Evolutionary conservation across 169 alveolate species (phyloP).

Genomic region (Besnoitia besnoiti): DNA sequence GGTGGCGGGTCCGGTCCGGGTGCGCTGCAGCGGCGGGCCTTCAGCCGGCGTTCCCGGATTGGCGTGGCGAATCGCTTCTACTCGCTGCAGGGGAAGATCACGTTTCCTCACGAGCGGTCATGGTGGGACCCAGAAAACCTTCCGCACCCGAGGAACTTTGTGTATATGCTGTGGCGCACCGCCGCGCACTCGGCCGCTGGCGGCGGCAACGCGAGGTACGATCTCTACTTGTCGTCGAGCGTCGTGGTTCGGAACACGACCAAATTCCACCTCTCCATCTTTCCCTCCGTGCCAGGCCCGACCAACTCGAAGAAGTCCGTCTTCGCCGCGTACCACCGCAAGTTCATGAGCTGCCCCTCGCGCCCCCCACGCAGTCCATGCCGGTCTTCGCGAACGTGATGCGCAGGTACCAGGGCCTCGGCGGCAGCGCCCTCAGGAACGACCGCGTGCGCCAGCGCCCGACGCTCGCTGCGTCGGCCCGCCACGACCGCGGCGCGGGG

Average conservation of each 20-base stretch:
- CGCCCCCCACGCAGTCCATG: constrained; percentile 40
- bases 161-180: constrained; percentile 49
- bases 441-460: not conserved
- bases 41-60: not conserved
- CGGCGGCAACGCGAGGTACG: constrained; percentile 42
- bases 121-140: constrained; percentile 46
- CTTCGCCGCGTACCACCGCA: constrained; percentile 43
- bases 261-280: constrained; percentile 1
- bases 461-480: not conserved
- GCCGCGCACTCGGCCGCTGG: constrained; percentile 24
- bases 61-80: not conserved
- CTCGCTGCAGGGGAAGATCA: not conserved
- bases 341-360: constrained; percentile 41
- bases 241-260: constrained; percentile 41
- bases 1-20: not conserved
- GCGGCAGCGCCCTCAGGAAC: not conserved
- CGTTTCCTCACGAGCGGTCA: not conserved
- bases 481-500: not conserved
- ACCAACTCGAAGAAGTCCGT: constrained; percentile 45
- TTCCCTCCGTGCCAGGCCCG: constrained; percentile 59
- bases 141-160: constrained; percentile 47
- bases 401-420: not conserved
- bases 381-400: constrained; percentile 38
- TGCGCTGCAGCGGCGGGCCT: not conserved
- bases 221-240: constrained; percentile 42